phyloP scores from a whole-genome alignment of 768 basidiomycete genomes.

The Mrakia blollopis region DNA sequence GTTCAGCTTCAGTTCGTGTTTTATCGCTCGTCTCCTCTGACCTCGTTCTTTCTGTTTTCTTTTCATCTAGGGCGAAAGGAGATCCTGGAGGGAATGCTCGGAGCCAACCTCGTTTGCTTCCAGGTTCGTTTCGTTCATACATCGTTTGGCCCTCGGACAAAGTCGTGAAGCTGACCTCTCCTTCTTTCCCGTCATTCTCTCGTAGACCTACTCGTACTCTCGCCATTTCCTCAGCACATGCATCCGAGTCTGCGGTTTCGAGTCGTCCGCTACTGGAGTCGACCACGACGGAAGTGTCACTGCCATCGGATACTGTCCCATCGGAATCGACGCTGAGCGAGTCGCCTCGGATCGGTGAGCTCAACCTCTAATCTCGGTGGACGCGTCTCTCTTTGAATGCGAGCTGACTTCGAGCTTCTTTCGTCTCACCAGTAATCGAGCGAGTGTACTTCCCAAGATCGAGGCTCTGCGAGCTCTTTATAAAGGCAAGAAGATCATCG shows the following conservation, averaged over 20 bases:
- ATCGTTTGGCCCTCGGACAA: neutral
- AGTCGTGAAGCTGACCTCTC: neutral
- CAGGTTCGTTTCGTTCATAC: conserved; percentile 52
- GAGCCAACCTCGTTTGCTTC: conserved; percentile 94
- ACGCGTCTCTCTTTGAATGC: no score
- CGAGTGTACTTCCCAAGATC: conserved; percentile 84
- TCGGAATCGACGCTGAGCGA: conserved; percentile 88
- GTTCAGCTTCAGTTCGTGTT: conserved; percentile 40
- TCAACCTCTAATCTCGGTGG: no score
- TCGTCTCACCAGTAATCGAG: conserved; percentile 47
- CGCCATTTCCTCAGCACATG: conserved; percentile 93
- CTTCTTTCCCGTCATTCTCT: neutral
- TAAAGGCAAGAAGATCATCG: conserved; percentile 96
- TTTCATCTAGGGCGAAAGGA: conserved; percentile 75
- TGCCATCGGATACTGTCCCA: conserved; percentile 81
- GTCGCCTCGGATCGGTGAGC: conserved; percentile 64
- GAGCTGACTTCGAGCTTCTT: no score
- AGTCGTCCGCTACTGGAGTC: conserved; percentile 63
- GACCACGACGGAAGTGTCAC: conserved; percentile 84
- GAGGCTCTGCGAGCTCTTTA: conserved; percentile 77
- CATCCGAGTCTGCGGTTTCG: conserved; percentile 92
- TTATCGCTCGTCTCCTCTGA: conserved; percentile 16
- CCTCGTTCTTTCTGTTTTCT: neutral
- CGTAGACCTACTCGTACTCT: conserved; percentile 82
- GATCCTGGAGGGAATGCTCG: conserved; percentile 95